Evolutionary conservation across 1,139 yeast species (phyloP).

Genomic region (Saccharomyces pastorianus): DNA sequence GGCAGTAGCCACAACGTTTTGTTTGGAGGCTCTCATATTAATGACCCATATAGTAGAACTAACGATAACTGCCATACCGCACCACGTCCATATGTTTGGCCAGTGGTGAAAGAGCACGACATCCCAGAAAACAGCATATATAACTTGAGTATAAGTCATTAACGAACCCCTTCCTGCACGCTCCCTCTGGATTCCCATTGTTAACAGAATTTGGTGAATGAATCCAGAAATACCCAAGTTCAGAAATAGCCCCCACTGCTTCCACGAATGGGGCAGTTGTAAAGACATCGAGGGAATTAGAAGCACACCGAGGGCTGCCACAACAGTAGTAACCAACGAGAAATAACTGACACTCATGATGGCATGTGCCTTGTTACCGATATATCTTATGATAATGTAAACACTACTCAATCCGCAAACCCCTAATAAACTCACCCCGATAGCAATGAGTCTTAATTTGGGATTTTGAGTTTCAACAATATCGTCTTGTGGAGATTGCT

Average conservation of each 20-base stretch:
- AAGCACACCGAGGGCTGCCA: slow-evolving; percentile 49
- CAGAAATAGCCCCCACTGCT: slow-evolving; percentile 59
- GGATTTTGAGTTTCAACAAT: slow-evolving; percentile 23
- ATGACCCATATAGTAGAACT: slow-evolving; percentile 59
- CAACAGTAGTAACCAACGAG: slow-evolving; percentile 51
- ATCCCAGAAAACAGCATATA: slow-evolving; percentile 78
- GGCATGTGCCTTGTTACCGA: slow-evolving; percentile 75
- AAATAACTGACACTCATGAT: slow-evolving; percentile 70
- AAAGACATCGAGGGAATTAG: slow-evolving; percentile 53
- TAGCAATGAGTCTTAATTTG: slow-evolving; percentile 41
- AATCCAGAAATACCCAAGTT: slow-evolving; percentile 73
- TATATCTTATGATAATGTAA: slow-evolving; percentile 61
- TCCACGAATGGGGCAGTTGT: slow-evolving; percentile 47
- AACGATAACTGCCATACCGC: slow-evolving; percentile 63
- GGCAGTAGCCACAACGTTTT: background rate
- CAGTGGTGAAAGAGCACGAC: slow-evolving; percentile 60
- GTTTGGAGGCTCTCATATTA: slow-evolving; percentile 25
- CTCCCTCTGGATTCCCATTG: slow-evolving; percentile 80
- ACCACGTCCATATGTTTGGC: slow-evolving; percentile 59
- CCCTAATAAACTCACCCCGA: slow-evolving; percentile 58
- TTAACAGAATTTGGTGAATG: slow-evolving; percentile 66
- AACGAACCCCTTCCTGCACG: slow-evolving; percentile 71
- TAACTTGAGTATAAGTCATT: slow-evolving; percentile 65
- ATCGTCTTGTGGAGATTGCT: slow-evolving; percentile 19
- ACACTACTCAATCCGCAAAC: slow-evolving; percentile 66